Conservation (phyloP, 768 basidiomycete species). For the Nevesoporus exiguus region DNA sequence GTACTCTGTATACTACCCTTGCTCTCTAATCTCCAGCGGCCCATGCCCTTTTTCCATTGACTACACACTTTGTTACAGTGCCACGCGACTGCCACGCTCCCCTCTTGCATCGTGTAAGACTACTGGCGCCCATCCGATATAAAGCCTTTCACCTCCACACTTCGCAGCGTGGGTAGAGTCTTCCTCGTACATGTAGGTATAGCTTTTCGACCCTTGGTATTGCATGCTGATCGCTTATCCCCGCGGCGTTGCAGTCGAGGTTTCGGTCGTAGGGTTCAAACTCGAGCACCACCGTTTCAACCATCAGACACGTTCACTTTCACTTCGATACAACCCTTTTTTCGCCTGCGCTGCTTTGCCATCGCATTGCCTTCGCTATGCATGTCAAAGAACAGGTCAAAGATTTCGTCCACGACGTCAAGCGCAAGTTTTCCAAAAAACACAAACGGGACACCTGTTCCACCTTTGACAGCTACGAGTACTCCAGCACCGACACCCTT, state of each 20-base stretch:
- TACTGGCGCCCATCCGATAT: neutral
- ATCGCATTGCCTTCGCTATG: constrained; percentile 12
- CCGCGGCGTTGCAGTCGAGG: neutral
- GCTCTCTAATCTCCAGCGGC: neutral
- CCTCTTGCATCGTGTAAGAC: constrained; percentile 3
- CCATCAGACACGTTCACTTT: constrained; percentile 7
- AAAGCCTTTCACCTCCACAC: neutral
- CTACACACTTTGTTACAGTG: neutral
- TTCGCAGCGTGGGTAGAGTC: constrained; percentile 6
- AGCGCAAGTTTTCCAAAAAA: constrained; percentile 30
- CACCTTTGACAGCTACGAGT: constrained; percentile 11
- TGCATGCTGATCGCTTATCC: neutral
- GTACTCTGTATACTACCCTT: too few species aligned
- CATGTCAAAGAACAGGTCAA: constrained; percentile 31
- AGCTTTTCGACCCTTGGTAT: neutral
- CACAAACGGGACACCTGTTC: constrained; percentile 17
- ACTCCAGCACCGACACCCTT: constrained; percentile 13
- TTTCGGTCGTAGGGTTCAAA: neutral
- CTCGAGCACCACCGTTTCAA: neutral
- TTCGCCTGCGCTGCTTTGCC: neutral
- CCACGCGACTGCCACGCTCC: constrained; percentile 1
- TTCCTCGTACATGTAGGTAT: constrained; percentile 4
- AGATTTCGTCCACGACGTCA: constrained; percentile 31
- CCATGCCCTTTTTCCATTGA: neutral
- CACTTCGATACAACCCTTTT: neutral